A percentile compares a stretch with the other conserved stretches of the same genome.
phyloP scores from a whole-genome alignment of 208 protist species.

The Strigomonas galati region DNA sequence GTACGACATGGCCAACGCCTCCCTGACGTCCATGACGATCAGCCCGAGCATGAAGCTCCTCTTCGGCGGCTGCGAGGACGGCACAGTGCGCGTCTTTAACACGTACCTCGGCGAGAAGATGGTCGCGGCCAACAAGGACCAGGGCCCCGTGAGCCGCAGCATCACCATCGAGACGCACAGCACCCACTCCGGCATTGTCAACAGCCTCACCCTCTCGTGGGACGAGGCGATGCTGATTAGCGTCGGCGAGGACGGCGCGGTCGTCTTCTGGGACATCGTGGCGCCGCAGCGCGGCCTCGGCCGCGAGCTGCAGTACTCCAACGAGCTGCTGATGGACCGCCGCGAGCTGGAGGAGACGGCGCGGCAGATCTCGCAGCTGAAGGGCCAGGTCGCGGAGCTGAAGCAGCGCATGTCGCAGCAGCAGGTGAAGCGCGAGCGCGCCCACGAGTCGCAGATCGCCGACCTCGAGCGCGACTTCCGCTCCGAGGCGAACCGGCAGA shows the following conservation, averaged over 20 bases:
- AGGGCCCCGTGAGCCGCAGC: slow-evolving; percentile 21
- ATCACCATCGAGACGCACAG: slow-evolving; percentile 86
- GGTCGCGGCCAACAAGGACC: slow-evolving; percentile 29
- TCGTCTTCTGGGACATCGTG: slow-evolving; percentile 90
- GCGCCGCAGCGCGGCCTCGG: slow-evolving; percentile 82
- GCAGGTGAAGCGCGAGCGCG: slow-evolving; percentile 91
- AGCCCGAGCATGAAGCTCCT: slow-evolving; percentile 90
- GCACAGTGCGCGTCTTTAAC: slow-evolving; percentile 90
- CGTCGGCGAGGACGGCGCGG: slow-evolving; percentile 90
- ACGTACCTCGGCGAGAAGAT: slow-evolving; percentile 85
- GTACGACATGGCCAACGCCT: slow-evolving; percentile 71
- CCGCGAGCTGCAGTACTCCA: slow-evolving; percentile 85
- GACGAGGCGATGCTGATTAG: slow-evolving; percentile 94
- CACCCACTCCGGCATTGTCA: slow-evolving; percentile 84
- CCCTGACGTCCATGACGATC: slow-evolving; percentile 84
- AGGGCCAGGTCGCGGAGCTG: slow-evolving; percentile 88
- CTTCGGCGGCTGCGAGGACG: slow-evolving; percentile 92
- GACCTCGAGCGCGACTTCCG: slow-evolving; percentile 84
- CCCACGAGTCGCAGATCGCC: slow-evolving; percentile 92
- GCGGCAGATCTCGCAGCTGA: slow-evolving; percentile 49
- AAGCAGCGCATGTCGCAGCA: slow-evolving; percentile 94
- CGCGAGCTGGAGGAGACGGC: slow-evolving; percentile 90
- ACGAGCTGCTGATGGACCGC: slow-evolving; percentile 94
- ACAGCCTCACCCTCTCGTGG: slow-evolving; percentile 79
- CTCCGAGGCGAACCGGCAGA: slow-evolving; percentile 65